Evolutionary conservation across 805 yeast species (phyloP), one percentile per base, ranked within the genome.

Genomic region (Candida endomychidarum): DNA sequence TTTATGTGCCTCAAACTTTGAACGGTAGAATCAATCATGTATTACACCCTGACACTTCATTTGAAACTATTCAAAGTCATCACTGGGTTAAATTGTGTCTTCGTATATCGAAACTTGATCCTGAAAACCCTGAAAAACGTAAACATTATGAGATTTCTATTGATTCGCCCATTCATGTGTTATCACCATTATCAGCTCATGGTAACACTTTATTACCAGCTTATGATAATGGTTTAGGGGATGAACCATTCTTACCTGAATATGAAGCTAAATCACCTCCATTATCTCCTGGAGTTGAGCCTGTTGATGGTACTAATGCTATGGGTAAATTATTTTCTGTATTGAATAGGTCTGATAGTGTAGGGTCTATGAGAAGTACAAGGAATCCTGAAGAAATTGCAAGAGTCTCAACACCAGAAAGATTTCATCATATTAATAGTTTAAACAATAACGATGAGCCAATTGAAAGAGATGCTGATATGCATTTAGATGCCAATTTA

Each of bases 71-170:
- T 46, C 90, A 88, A 63, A 75, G 93, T 5, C 91, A 86, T 53
- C 99, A 93, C 63, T 93, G 99, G 97, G 81, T 93, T 53, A 93
- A 93, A 63, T 75, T 93, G 11, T 84, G 95, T 47, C 64, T 93
- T 38, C 67, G 98, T 37, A 69, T 93, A 27, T 86, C 96, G 4
- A 78, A 75, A 49, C 56, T 72, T n/a, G 81, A 84, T 31, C 76
- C 80, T 2, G 69, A 72, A 2, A 63, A 67, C 32, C 60, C 66
- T 3, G 70, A 52, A 12, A 86, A 86, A 56, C 70, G 95, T 33
- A 93, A 90, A 57, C 97, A 89, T 57, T 93, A 85, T 57, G 99
- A 93, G 65, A 86, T 93, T 32, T 81, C 88, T 43, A 91, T 93
- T 41, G 99, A 93, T 61, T 86, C 96, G 2, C 99, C 99, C 3